Evolutionary conservation across 169 alveolate genomes (phyloP).

Genomic region (Plasmodium blacklocki): DNA sequence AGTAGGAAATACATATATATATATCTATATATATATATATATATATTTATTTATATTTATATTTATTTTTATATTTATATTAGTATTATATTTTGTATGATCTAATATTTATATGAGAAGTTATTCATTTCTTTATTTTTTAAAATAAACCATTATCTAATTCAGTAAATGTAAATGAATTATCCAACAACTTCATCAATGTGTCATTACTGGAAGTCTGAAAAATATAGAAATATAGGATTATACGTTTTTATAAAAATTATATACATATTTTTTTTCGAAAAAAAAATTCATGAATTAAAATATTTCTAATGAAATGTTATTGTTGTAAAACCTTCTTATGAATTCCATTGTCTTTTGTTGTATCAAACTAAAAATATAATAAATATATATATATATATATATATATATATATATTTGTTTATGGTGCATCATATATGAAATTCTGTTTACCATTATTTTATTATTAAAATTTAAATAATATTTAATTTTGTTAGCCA

Average conservation of each 20-base stretch:
- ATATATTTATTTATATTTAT: neutral
- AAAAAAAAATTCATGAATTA: neutral
- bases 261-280: neutral
- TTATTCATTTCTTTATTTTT: conserved; percentile 8
- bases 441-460: conserved; percentile 30
- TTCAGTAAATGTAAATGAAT: conserved; percentile 54
- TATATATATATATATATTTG: no score
- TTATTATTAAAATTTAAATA: conserved; percentile 50
- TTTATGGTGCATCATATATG: no score
- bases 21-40: conserved; percentile 10
- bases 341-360: conserved; percentile 69
- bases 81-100: conserved; percentile 2
- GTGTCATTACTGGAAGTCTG: conserved; percentile 61
- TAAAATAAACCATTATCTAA: conserved; percentile 42
- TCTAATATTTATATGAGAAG: neutral
- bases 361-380: conserved; percentile 44
- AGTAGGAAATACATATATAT: neutral
- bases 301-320: neutral
- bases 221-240: conserved; percentile 5
- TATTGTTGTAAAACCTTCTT: conserved; percentile 57
- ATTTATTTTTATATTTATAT: neutral
- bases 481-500: conserved; percentile 60
- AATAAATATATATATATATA: neutral
- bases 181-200: conserved; percentile 47
- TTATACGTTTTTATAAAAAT: neutral